These are phyloP conservation scores for Colletotrichum noveboracense DNA, from an alignment of 2,329 filamentous ascomycete genomes.

Conservation along the genomic window DNA sequence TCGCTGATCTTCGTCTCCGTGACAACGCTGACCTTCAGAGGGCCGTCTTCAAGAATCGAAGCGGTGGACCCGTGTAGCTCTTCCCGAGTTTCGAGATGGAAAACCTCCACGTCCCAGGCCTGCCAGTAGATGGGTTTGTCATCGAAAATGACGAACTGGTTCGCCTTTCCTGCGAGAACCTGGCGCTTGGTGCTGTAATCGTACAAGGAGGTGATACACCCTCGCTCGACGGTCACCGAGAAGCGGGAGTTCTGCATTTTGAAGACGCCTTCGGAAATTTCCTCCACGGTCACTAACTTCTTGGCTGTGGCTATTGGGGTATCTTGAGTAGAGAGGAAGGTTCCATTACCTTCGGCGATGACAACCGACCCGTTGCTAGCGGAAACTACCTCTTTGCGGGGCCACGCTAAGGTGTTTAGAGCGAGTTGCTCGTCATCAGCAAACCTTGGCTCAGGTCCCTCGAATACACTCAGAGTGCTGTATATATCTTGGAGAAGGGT, in stretches of 20 bases:
- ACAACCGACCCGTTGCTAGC: slow-evolving; percentile 31
- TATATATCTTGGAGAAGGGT: not conserved
- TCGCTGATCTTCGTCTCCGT: slow-evolving; percentile 69
- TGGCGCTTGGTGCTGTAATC: slow-evolving; percentile 63
- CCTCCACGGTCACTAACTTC: slow-evolving; percentile 39
- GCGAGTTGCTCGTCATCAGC: slow-evolving; percentile 62
- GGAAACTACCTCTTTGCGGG: slow-evolving; percentile 55
- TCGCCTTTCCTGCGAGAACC: slow-evolving; percentile 64
- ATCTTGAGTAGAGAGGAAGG: slow-evolving; percentile 29
- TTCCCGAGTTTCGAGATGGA: slow-evolving; percentile 66
- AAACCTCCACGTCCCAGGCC: slow-evolving; percentile 75
- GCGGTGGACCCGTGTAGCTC: slow-evolving; percentile 59
- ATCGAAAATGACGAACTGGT: slow-evolving; percentile 70
- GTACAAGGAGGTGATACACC: slow-evolving; percentile 66
- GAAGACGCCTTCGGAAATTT: slow-evolving; percentile 56
- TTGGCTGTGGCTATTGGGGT: not conserved
- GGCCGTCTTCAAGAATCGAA: slow-evolving; percentile 54
- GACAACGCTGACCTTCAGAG: slow-evolving; percentile 61
- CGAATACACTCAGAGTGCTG: not conserved
- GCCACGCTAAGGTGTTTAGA: slow-evolving; percentile 68
- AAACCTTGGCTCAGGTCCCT: slow-evolving; percentile 48
- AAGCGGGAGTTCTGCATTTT: slow-evolving; percentile 62
- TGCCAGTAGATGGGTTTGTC: slow-evolving; percentile 77
- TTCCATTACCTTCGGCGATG: slow-evolving; percentile 29
- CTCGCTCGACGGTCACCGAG: slow-evolving; percentile 57